These are phyloP conservation scores for Thinopyrum elongatum DNA, from an alignment of 176 grass and related monocot genomes.

Conservation along the genomic window DNA sequence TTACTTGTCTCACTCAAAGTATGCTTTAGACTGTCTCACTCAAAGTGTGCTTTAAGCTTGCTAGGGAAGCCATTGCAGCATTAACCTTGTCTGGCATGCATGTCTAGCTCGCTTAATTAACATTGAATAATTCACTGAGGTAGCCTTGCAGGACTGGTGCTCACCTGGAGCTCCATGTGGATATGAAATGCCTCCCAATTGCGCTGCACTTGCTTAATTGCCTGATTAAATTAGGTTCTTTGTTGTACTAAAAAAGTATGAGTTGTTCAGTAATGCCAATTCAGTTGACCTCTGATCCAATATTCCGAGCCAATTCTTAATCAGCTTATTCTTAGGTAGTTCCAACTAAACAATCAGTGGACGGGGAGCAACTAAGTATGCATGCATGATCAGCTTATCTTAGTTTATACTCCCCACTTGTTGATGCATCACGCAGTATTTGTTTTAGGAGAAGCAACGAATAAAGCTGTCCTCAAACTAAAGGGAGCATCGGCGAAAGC, in stretches of 20 bases:
- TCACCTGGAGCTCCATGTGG: neutral
- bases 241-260: neutral
- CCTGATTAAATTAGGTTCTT: neutral
- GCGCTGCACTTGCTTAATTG: neutral
- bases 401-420: conserved; percentile 7
- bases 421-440: neutral
- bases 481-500: conserved; percentile 26
- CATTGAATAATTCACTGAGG: too few relatives aligned
- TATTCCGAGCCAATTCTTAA: neutral
- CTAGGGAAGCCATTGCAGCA: neutral
- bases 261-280: neutral
- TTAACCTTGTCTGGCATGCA: neutral
- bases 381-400: neutral
- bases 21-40: neutral
- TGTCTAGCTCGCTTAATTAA: too few relatives aligned
- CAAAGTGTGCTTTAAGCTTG: neutral
- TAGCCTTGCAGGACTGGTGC: too few relatives aligned
- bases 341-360: neutral
- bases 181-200: neutral
- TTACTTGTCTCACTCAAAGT: neutral
- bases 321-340: neutral
- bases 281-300: neutral
- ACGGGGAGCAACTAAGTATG: neutral
- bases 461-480: conserved; percentile 27
- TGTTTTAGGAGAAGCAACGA: conserved; percentile 44